A percentile compares a stretch with the other conserved stretches of the same genome.
Conservation (phyloP, 1,284 basidiomycete species). For the Meripilus lineatus region DNA sequence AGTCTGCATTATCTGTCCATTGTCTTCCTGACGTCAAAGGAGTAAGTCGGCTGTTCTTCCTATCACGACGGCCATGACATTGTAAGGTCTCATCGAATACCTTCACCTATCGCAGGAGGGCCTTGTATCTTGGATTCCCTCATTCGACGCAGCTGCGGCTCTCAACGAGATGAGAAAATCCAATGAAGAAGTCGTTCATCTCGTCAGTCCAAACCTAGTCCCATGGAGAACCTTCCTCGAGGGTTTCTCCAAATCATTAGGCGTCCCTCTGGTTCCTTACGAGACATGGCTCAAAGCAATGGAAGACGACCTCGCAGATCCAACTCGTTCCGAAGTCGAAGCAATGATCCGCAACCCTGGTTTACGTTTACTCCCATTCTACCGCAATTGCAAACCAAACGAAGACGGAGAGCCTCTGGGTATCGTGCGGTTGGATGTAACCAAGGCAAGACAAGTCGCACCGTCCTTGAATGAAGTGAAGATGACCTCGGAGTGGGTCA, state of each 20-base stretch:
- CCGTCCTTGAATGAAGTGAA: neutral
- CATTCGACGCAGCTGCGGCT: slow-evolving; percentile 13
- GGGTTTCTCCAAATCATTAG: slow-evolving; percentile 16
- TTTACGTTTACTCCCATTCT: slow-evolving; percentile 18
- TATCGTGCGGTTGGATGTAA: neutral
- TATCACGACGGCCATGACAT: neutral
- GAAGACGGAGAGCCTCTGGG: slow-evolving; percentile 7
- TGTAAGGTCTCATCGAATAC: neutral
- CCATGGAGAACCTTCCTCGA: slow-evolving; percentile 16
- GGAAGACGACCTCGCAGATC: slow-evolving; percentile 7
- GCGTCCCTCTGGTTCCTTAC: slow-evolving; percentile 20
- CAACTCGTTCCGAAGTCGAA: slow-evolving; percentile 5
- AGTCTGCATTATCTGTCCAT: slow-evolving; percentile 18
- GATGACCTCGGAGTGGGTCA: neutral
- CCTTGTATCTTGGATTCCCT: slow-evolving; percentile 22
- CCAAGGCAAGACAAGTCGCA: neutral
- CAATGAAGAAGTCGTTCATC: slow-evolving; percentile 20
- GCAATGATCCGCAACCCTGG: slow-evolving; percentile 16
- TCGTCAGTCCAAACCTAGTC: slow-evolving; percentile 24
- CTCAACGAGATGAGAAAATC: slow-evolving; percentile 17
- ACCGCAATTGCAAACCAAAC: slow-evolving; percentile 4
- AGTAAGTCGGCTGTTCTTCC: slow-evolving; percentile 10
- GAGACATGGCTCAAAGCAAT: slow-evolving; percentile 18
- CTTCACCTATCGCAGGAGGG: slow-evolving; percentile 7
- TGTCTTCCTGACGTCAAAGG: slow-evolving; percentile 22